Evolutionary conservation across 129 eudicot species (phyloP).

Genomic region (Saussurea involucrata): DNA sequence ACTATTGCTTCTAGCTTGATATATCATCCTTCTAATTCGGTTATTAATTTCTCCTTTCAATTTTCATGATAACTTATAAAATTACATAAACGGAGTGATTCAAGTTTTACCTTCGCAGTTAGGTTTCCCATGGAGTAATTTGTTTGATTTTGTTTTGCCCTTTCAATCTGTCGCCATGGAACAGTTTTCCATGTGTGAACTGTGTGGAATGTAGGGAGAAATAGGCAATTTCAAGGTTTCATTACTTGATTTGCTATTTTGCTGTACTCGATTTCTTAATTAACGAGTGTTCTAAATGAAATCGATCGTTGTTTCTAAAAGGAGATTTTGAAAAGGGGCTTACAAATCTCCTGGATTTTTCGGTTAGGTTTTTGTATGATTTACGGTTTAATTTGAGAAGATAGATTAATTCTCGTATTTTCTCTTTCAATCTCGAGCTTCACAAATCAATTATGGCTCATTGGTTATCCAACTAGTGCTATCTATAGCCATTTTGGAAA

Average conservation of each 20-base stretch:
- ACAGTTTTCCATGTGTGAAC: not conserved
- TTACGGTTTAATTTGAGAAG: not conserved
- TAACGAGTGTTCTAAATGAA: not conserved
- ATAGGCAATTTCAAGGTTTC: not conserved
- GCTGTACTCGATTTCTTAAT: not conserved
- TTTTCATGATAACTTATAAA: not conserved
- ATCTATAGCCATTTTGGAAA: not conserved
- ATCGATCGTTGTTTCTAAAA: not conserved
- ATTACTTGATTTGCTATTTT: not conserved
- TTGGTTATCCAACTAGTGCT: not conserved
- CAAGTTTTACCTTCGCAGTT: not conserved
- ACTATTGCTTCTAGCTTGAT: not conserved
- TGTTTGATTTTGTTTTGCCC: not conserved
- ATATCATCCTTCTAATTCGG: not conserved
- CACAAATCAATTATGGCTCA: not conserved
- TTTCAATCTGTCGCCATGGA: not conserved
- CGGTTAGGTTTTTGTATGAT: not conserved
- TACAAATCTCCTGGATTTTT: not conserved
- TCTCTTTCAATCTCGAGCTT: not conserved
- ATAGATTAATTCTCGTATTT: not conserved
- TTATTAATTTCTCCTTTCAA: not conserved
- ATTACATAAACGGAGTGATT: not conserved
- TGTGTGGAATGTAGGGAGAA: conserved; percentile 18
- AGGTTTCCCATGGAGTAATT: conserved; percentile 1
- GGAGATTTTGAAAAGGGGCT: not conserved